Conservation (phyloP, 1,139 yeast species). For the Taphrina sp. region DNA sequence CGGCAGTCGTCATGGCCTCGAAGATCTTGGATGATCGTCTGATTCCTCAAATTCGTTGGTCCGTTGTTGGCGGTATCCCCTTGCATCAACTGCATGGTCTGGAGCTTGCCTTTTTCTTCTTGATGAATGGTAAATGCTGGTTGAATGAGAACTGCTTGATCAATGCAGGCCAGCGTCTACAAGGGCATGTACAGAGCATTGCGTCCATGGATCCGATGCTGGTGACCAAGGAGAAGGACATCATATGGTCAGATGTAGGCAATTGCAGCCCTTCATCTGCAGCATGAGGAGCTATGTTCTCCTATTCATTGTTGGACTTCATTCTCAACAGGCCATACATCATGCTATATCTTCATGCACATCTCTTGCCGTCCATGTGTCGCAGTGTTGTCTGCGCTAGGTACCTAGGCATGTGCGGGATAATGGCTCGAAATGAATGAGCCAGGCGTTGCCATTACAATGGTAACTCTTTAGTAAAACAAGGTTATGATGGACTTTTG, state of each 20-base stretch:
- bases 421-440: too few relatives aligned
- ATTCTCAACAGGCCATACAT: too few relatives aligned
- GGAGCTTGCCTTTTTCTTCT: slow-evolving; percentile 28
- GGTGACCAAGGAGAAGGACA: slow-evolving; percentile 8
- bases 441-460: too few relatives aligned
- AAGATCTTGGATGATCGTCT: slow-evolving; percentile 26
- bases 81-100: slow-evolving; percentile 29
- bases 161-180: slow-evolving; percentile 14
- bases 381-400: too few relatives aligned
- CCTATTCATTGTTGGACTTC: too few relatives aligned
- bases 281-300: too few relatives aligned
- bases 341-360: too few relatives aligned
- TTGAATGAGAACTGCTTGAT: slow-evolving; percentile 18
- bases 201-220: slow-evolving; percentile 16
- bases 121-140: slow-evolving; percentile 27
- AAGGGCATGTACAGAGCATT: neutral
- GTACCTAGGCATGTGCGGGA: too few relatives aligned
- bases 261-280: too few relatives aligned
- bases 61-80: slow-evolving; percentile 27
- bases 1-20: slow-evolving; percentile 26
- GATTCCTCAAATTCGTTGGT: slow-evolving; percentile 23
- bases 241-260: slow-evolving; percentile 31
- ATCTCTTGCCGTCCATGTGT: too few relatives aligned
- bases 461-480: too few relatives aligned
- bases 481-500: too few relatives aligned